These are phyloP conservation scores for Coniochaeta hoffmannii DNA, from an alignment of 2,329 filamentous ascomycete species.

Conservation along the genomic window DNA sequence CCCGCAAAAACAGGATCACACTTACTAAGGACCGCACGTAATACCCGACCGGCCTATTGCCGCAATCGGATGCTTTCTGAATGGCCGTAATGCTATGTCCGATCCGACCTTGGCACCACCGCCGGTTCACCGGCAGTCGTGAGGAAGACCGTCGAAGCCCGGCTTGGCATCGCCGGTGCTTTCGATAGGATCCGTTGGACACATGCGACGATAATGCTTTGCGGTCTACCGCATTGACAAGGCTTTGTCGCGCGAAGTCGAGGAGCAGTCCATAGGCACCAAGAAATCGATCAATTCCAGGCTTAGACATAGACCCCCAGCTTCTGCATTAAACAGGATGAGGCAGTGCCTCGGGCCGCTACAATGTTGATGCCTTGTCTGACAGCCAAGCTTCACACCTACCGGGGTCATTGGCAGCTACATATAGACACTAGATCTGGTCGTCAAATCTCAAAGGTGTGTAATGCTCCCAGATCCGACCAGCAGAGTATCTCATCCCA, in stretches of 20 bases:
- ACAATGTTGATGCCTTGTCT: background rate
- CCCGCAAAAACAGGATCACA: too few species aligned
- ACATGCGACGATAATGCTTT: background rate
- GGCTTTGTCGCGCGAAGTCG: too few species aligned
- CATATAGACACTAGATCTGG: background rate
- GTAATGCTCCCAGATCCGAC: too few species aligned
- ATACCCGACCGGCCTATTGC: too few species aligned
- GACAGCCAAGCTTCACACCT: background rate
- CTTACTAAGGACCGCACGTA: too few species aligned
- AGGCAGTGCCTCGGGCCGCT: background rate
- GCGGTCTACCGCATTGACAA: background rate
- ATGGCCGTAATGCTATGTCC: too few species aligned
- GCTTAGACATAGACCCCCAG: too few species aligned
- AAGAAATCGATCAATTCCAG: too few species aligned
- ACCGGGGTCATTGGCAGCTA: background rate
- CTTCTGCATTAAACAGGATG: background rate
- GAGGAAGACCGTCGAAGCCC: background rate
- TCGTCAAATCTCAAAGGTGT: background rate
- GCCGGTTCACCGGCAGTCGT: background rate
- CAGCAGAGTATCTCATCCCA: too few species aligned
- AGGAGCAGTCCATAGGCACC: too few species aligned
- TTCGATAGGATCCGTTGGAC: too few species aligned
- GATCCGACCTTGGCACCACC: background rate
- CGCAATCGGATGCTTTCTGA: too few species aligned
- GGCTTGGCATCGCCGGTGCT: background rate